These are phyloP conservation scores for Diaporthe aspalathi DNA, from an alignment of 2,329 filamentous ascomycete species.

Conservation along the genomic window DNA sequence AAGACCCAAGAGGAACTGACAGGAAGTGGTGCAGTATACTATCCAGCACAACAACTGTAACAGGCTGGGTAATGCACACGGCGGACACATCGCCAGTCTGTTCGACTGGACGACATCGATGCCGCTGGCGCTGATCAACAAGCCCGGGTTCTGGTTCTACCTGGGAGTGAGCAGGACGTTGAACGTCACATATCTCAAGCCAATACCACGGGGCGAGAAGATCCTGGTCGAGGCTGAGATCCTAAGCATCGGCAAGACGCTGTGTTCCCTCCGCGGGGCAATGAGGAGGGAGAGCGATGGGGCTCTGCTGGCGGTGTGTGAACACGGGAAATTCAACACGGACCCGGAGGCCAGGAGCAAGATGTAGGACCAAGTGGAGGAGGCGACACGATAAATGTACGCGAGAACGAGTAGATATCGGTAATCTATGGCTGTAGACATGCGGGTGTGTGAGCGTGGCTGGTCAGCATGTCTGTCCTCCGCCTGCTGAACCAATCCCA, in stretches of 20 bases:
- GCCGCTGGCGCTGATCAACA: constrained; percentile 65
- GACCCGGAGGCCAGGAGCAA: constrained; percentile 53
- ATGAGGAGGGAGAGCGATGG: constrained; percentile 66
- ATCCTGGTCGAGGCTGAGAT: constrained; percentile 68
- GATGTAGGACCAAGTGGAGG: background rate
- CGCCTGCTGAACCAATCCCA: background rate
- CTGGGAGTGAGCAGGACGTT: constrained; percentile 75
- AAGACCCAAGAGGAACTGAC: constrained; percentile 41
- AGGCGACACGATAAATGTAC: background rate
- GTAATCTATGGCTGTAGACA: too few relatives aligned
- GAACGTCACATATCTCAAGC: constrained; percentile 74
- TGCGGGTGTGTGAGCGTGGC: too few relatives aligned
- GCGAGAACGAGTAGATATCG: too few relatives aligned
- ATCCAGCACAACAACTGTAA: constrained; percentile 66
- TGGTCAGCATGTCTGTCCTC: too few relatives aligned
- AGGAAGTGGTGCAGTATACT: constrained; percentile 51
- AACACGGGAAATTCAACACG: constrained; percentile 74
- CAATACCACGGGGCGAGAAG: constrained; percentile 63
- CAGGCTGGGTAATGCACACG: constrained; percentile 66
- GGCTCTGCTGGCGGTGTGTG: constrained; percentile 65
- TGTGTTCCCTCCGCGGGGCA: constrained; percentile 64
- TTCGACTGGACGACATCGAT: constrained; percentile 75
- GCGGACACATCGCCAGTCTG: constrained; percentile 72
- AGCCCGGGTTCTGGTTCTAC: constrained; percentile 69
- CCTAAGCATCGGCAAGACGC: constrained; percentile 65